Evolutionary conservation across 2,329 filamentous ascomycete genomes (phyloP), one percentile per base, ranked within the genome.

Genomic region (Volutella citrinella): DNA sequence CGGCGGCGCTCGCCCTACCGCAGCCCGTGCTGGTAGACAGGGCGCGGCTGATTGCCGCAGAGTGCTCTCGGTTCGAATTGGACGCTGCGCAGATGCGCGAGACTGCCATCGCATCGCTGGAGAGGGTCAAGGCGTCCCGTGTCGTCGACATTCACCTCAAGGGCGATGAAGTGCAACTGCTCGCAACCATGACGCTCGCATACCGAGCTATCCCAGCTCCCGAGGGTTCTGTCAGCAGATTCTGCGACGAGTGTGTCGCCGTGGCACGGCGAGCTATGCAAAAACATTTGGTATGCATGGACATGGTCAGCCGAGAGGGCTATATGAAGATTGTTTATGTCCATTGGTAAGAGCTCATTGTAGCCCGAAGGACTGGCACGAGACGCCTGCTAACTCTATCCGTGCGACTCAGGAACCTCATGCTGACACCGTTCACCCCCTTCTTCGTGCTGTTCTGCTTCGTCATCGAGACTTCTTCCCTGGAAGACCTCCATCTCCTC

Each of bases 361-460:
- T n/a, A n/a, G n/a, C n/a, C n/a, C n/a, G n/a, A n/a, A n/a, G n/a
- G n/a, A n/a, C n/a, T n/a, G n/a, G n/a, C n/a, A n/a, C n/a, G n/a
- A n/a, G n/a, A n/a, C n/a, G n/a, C n/a, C n/a, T n/a, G n/a, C n/a
- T n/a, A n/a, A n/a, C n/a, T n/a, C n/a, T n/a, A n/a, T n/a, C n/a
- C n/a, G n/a, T n/a, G n/a, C n/a, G n/a, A n/a, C n/a, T n/a, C 19
- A 74, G 73, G 73, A 70, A 68, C n/a, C 56, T 77, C 17, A 60
- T 78, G 15, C 64, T 77, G 40, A 70, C 71, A 4, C 77, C 76
- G 0, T 80, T 80, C 46, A 70, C 74, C 2, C 76, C 76, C 2
- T 77, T 78, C 47, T 76, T 78, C 34, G 70, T 78, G 17, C 60
- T 80, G 17, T 79, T 81, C 54, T 76, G 72, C 49, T 69, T 74